Percentiles rank a stretch among this genome's conserved stretches.
phyloP scores from a whole-genome alignment of 768 basidiomycete species.

The Lactifluus echinatus region DNA sequence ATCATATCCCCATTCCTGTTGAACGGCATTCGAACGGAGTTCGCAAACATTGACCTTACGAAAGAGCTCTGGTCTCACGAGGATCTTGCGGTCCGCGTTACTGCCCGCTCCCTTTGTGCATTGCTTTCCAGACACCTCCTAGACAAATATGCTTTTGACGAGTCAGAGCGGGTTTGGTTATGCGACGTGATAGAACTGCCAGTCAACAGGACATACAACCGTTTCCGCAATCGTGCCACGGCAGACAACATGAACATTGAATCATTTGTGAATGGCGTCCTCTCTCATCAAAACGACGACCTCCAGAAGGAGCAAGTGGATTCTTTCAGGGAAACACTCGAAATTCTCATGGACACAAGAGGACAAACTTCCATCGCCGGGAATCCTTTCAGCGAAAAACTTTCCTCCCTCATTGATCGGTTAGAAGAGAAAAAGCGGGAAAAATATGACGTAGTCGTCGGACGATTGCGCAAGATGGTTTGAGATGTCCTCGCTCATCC shows the following conservation, averaged over 20 bases:
- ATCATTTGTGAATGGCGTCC: background rate
- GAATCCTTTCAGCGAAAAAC: background rate
- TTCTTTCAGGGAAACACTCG: background rate
- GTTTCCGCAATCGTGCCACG: background rate
- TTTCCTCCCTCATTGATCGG: background rate
- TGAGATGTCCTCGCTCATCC: background rate
- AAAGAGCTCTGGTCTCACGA: background rate
- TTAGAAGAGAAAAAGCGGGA: slow-evolving; percentile 18
- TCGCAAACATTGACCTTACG: background rate
- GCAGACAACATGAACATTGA: background rate
- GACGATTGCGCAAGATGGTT: background rate
- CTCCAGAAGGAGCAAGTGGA: background rate
- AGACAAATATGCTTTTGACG: background rate
- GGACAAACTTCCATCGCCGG: background rate
- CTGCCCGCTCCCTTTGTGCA: background rate
- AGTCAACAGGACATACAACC: background rate
- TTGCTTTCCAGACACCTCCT: background rate
- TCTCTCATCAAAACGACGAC: background rate
- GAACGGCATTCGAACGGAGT: background rate
- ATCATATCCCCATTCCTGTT: background rate
- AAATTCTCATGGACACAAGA: background rate
- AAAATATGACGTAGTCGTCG: slow-evolving; percentile 24
- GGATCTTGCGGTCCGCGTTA: background rate
- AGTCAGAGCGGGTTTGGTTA: background rate
- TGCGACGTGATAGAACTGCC: background rate